Evolutionary conservation across 1,139 yeast genomes (phyloP).

Genomic region (Diutina pseudorugosa): DNA sequence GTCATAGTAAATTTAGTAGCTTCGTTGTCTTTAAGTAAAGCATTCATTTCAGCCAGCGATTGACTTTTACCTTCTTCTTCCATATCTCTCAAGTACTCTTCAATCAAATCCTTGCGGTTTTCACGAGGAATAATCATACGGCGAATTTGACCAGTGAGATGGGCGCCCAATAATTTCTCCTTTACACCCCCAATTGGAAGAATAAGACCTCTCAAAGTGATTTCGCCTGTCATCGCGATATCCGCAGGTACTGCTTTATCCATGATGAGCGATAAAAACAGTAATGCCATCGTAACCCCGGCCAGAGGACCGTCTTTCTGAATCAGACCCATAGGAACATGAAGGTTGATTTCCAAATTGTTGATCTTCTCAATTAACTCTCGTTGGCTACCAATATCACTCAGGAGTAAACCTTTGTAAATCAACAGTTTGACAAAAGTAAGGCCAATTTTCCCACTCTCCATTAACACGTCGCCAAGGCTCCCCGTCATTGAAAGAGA

Average conservation of each 20-base stretch:
- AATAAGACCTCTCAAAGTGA: conserved; percentile 75
- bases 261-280: conserved; percentile 60
- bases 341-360: conserved; percentile 60
- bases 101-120: conserved; percentile 61
- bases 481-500: conserved; percentile 51
- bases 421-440: conserved; percentile 59
- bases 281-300: conserved; percentile 80
- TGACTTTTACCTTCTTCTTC: conserved; percentile 17
- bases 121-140: conserved; percentile 59
- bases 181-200: conserved; percentile 85
- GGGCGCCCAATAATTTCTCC: conserved; percentile 80
- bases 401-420: conserved; percentile 20
- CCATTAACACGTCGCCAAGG: conserved; percentile 72
- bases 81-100: conserved; percentile 31
- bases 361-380: conserved; percentile 31
- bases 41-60: conserved; percentile 14
- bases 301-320: conserved; percentile 93
- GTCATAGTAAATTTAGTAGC: conserved; percentile 17
- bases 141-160: conserved; percentile 50
- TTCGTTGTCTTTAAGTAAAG: conserved; percentile 26
- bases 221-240: conserved; percentile 91
- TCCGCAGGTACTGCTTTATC: conserved; percentile 54
- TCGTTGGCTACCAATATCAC: conserved; percentile 12
- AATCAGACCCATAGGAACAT: conserved; percentile 83
- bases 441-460: conserved; percentile 70